Percentiles rank a stretch among this genome's conserved stretches.
Evolutionary conservation across 2,329 filamentous ascomycete genomes (phyloP).

Genomic region (Diaporthe ilicicola): DNA sequence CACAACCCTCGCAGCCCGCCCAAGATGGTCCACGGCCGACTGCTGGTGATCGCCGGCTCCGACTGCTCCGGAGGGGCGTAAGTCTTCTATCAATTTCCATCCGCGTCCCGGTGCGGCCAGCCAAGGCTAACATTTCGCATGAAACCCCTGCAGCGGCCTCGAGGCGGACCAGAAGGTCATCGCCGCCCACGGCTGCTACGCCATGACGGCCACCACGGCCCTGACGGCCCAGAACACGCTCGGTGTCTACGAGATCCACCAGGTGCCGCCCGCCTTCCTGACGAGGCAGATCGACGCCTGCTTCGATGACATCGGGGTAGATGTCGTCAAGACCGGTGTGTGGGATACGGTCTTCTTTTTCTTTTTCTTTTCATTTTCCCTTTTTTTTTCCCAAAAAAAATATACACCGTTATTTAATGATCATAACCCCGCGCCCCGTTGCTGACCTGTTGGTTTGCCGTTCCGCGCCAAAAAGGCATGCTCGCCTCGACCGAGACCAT

Average conservation of each 20-base stretch:
- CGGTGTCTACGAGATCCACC: conserved; percentile 83
- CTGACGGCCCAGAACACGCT: conserved; percentile 95
- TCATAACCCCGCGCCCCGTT: too few species aligned
- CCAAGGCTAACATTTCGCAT: background rate
- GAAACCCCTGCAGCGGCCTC: conserved; percentile 70
- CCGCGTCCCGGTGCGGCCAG: too few species aligned
- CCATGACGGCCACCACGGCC: conserved; percentile 94
- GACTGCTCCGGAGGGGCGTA: conserved; percentile 91
- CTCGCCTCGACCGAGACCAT: conserved; percentile 78
- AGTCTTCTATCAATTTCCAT: conserved; percentile 45
- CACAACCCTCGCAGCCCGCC: background rate
- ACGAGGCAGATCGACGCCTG: conserved; percentile 86
- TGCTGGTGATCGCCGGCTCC: conserved; percentile 86
- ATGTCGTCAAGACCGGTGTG: conserved; percentile 90
- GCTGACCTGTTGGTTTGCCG: background rate
- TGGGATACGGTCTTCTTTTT: too few species aligned
- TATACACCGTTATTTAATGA: too few species aligned
- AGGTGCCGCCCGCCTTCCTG: conserved; percentile 81
- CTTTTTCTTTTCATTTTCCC: background rate
- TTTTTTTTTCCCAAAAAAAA: too few species aligned
- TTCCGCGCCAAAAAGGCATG: conserved; percentile 70
- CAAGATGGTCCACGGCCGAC: conserved; percentile 56
- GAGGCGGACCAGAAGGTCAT: conserved; percentile 97
- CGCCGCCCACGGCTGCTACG: conserved; percentile 91
- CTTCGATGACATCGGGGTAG: conserved; percentile 83